Conservation (phyloP, 179 eudicot species). For the Carnegiea gigantea region DNA sequence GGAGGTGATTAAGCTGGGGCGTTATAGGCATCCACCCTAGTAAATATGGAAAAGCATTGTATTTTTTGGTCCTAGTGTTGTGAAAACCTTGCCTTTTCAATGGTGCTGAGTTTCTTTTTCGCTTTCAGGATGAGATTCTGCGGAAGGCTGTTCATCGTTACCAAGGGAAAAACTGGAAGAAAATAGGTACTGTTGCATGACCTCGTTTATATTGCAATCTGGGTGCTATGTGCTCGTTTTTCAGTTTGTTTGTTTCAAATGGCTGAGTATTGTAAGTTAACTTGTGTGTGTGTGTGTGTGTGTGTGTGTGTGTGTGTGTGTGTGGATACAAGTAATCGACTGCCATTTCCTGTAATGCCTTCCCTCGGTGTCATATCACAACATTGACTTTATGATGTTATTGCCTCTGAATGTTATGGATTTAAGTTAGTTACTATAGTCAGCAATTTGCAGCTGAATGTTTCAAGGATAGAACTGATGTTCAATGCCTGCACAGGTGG, state of each 20-base stretch:
- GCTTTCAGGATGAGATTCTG: conserved; percentile 81
- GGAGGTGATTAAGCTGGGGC: too few species aligned
- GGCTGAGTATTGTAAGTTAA: not conserved
- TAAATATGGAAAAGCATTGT: too few species aligned
- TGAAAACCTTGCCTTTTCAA: not conserved
- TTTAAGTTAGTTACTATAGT: conserved; percentile 21
- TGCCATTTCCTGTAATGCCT: not conserved
- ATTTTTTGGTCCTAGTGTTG: not conserved
- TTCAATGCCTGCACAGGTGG: conserved; percentile 98
- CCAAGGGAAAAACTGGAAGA: conserved; percentile 97
- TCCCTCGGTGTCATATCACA: not conserved
- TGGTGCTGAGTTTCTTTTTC: conserved; percentile 10
- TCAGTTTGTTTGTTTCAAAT: not conserved
- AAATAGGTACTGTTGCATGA: conserved; percentile 63
- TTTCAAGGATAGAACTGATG: conserved; percentile 95
- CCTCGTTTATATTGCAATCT: not conserved
- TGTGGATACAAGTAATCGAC: not conserved
- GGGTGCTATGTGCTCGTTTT: not conserved
- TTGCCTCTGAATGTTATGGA: not conserved
- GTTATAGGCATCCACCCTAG: too few species aligned
- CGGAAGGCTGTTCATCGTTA: conserved; percentile 79
- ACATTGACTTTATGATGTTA: not conserved
- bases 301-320: not conserved
- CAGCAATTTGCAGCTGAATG: conserved; percentile 74
- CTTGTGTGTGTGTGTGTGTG: not conserved